Evolutionary conservation across 2,329 filamentous ascomycete species (phyloP), one percentile per base, ranked within the genome.

Genomic region (Aspergillus sergii): DNA sequence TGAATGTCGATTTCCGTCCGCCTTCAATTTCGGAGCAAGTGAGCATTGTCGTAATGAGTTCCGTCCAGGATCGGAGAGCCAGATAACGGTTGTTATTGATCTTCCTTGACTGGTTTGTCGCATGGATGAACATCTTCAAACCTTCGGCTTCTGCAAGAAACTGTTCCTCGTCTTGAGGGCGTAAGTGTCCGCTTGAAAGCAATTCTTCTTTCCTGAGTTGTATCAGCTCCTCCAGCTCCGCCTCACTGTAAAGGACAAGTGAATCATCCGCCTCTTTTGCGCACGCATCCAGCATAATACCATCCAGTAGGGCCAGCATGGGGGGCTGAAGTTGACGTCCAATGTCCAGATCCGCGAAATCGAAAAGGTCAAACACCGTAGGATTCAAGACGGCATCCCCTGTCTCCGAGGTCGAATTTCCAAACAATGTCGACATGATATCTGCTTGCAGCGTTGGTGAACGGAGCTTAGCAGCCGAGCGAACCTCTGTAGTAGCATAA

Each of bases 321-420:
- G 88, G 87, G 2, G 85, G 76, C 2, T 84, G 73, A 50, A 79
- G 71, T 14, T 77, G 73, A 62, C 77, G 76, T 0, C 80, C 77
- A 45, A 89, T 82, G 55, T 86, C 83, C 12, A 90, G 77, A 64
- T 91, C 89, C 75, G 95, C 86, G 72, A 98, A 98, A 78, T 99
- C 95, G 71, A 96, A 95, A 26, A 98, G 84, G 68, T 97, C 93
- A 72, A 98, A 97, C 8, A 98, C 86, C 4, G 91, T 93, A 0
- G 90, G 85, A 62, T 93, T 91, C 32, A 83, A 80, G 43, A 91
- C 81, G 6, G 88, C 82, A 59, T 91, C 86, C 55, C 90, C 89
- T 63, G 87, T 87, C 21, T 88, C 81, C 12, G 86, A 83, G 9
- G 92, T 88, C 48, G 90, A 88, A 62, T 71, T 79, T 6, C 95